Percentiles rank a stretch among this genome's conserved stretches.
These are phyloP conservation scores for Juglanconis oblonga DNA, from an alignment of 2,329 filamentous ascomycete genomes.

Conservation along the genomic window DNA sequence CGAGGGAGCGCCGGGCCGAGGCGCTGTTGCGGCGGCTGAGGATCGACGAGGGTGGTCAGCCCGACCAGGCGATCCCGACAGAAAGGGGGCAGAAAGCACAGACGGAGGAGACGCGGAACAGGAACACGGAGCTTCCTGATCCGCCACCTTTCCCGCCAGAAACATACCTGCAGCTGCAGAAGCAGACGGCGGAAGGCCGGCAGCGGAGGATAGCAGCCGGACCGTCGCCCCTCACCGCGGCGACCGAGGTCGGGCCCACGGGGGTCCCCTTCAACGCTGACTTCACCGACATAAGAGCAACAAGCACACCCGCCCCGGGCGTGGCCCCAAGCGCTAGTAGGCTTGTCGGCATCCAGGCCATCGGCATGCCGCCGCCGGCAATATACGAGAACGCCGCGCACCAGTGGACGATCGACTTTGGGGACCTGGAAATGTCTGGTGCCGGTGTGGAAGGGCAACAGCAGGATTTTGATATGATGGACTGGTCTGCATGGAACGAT, in stretches of 20 bases:
- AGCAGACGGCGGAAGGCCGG: background rate
- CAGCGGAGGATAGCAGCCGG: background rate
- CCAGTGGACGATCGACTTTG: slow-evolving; percentile 14
- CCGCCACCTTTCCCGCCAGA: background rate
- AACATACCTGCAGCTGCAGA: background rate
- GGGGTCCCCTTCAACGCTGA: slow-evolving; percentile 7
- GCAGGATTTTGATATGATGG: slow-evolving; percentile 28
- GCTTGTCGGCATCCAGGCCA: background rate
- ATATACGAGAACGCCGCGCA: slow-evolving; percentile 5
- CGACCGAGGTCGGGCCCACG: slow-evolving; percentile 5
- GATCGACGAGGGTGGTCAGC: slow-evolving; percentile 11
- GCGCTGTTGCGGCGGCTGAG: slow-evolving; percentile 27
- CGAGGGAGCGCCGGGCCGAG: slow-evolving; percentile 37
- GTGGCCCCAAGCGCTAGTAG: background rate
- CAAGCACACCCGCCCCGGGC: background rate
- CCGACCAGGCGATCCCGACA: too few species aligned
- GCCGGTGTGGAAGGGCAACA: slow-evolving; percentile 19
- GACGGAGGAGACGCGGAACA: background rate
- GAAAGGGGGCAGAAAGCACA: too few species aligned
- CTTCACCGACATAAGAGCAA: background rate
- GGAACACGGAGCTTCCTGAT: background rate
- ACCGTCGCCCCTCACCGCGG: background rate
- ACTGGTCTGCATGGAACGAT: slow-evolving; percentile 42
- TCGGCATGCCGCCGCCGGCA: background rate
- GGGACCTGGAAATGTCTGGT: slow-evolving; percentile 2